A percentile compares a stretch with the other conserved stretches of the same genome.
Conservation (phyloP, 192 early-diverging fungal species). For the Kickxella alabastrina region DNA sequence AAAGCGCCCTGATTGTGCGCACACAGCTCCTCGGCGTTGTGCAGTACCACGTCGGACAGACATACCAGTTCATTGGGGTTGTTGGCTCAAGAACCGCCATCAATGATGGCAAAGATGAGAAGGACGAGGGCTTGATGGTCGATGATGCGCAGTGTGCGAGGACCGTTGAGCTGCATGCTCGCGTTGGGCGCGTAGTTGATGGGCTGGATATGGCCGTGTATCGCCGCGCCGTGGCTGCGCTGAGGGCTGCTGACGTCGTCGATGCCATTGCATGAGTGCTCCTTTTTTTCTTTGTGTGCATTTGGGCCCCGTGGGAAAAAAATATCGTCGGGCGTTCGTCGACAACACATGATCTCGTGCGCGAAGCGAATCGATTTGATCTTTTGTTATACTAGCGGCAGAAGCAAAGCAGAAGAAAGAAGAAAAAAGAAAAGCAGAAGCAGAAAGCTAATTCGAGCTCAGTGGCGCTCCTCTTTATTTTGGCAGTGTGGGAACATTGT, state of each 20-base stretch:
- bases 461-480: too few species aligned
- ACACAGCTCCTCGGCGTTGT: conserved; percentile 27
- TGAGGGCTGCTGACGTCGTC: conserved; percentile 13
- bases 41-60: conserved; percentile 32
- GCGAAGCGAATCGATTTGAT: conserved; percentile 1
- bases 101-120: too few species aligned
- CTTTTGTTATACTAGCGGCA: too few species aligned
- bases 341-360: too few species aligned
- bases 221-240: conserved; percentile 17
- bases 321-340: too few species aligned
- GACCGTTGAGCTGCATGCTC: conserved; percentile 18
- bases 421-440: too few species aligned
- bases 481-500: too few species aligned
- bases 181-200: conserved; percentile 25
- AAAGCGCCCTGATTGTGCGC: conserved; percentile 12
- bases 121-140: neutral
- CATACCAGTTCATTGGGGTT: conserved; percentile 37
- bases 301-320: neutral
- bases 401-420: too few species aligned
- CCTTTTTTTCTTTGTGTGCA: neutral
- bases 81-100: neutral
- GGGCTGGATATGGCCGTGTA: conserved; percentile 34
- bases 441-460: too few species aligned
- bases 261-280: too few species aligned
- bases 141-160: conserved; percentile 21